Evolutionary conservation across 2,329 filamentous ascomycete genomes (phyloP).

Genomic region (Trichoderma atroviride): DNA sequence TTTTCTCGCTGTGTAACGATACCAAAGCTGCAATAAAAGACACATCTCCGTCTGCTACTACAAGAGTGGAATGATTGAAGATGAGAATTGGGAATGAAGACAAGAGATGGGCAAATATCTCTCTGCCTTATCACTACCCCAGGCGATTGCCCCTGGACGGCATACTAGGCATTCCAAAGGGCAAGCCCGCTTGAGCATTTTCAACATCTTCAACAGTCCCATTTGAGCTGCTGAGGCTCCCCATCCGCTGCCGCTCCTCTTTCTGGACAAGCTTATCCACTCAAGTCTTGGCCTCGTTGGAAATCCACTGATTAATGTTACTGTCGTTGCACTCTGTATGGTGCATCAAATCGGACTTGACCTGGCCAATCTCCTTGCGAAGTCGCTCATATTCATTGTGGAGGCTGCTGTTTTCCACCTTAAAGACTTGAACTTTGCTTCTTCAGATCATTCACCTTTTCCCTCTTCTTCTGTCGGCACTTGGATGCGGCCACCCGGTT

Average conservation of each 20-base stretch:
- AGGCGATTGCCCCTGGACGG: not conserved
- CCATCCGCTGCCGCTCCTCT: not conserved
- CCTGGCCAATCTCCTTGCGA: slow-evolving; percentile 48
- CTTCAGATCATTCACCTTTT: slow-evolving; percentile 53
- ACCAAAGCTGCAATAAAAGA: no score
- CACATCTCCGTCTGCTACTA: not conserved
- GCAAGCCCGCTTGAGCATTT: not conserved
- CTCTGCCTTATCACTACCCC: not conserved
- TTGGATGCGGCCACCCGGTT: slow-evolving; percentile 74
- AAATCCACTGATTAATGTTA: slow-evolving; percentile 57
- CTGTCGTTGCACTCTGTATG: slow-evolving; percentile 56
- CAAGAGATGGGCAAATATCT: not conserved
- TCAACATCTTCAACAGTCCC: not conserved
- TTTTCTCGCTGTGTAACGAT: no score
- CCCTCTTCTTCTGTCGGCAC: slow-evolving; percentile 68
- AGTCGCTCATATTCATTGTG: slow-evolving; percentile 48
- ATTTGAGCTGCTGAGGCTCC: not conserved
- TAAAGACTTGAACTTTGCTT: slow-evolving; percentile 47
- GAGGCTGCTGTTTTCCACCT: slow-evolving; percentile 47
- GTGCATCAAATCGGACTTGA: slow-evolving; percentile 55
- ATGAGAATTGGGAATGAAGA: not conserved
- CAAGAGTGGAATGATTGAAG: not conserved
- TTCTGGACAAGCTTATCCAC: slow-evolving; percentile 38
- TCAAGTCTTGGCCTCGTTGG: slow-evolving; percentile 53
- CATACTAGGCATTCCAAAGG: not conserved